A percentile compares a stretch with the other conserved stretches of the same genome.
phyloP scores from a whole-genome alignment of 1,284 basidiomycete species.

The Neolentinus lepideus region DNA sequence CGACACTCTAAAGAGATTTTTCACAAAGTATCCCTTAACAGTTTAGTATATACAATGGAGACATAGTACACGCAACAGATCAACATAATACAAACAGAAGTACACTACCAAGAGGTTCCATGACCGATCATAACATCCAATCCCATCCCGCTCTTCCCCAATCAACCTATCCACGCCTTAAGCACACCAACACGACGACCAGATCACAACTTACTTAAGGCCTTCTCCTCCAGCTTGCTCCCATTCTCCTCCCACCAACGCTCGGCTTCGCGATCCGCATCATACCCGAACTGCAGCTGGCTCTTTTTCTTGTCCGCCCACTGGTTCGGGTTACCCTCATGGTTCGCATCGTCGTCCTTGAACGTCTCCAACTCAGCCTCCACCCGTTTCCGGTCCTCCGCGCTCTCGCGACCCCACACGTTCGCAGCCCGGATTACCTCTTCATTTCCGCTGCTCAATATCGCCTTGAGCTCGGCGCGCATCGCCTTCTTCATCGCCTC shows the following conservation, averaged over 20 bases:
- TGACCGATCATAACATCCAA: too few relatives aligned
- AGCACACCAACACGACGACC: background rate
- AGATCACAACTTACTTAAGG: background rate
- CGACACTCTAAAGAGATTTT: too few relatives aligned
- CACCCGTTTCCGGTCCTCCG: slow-evolving; percentile 12
- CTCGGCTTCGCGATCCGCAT: slow-evolving; percentile 41
- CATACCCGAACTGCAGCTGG: slow-evolving; percentile 37
- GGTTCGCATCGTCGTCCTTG: slow-evolving; percentile 8
- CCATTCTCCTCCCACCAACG: slow-evolving; percentile 36
- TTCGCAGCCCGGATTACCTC: background rate
- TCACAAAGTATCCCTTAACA: too few relatives aligned
- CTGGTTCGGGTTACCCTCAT: slow-evolving; percentile 36
- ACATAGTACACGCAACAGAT: too few relatives aligned
- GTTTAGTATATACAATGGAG: too few relatives aligned
- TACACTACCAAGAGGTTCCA: too few relatives aligned
- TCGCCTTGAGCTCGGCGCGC: slow-evolving; percentile 25
- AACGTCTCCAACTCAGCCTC: slow-evolving; percentile 4
- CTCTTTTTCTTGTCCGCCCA: slow-evolving; percentile 45
- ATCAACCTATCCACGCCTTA: background rate
- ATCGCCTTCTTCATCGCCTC: slow-evolving; percentile 40
- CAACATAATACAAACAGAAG: too few relatives aligned
- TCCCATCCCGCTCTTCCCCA: too few relatives aligned
- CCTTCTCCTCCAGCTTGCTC: slow-evolving; percentile 6
- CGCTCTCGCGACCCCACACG: background rate
- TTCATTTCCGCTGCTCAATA: background rate